Evolutionary conservation across 306 rosid species (phyloP).

Genomic region (Casuarina equisetifolia): DNA sequence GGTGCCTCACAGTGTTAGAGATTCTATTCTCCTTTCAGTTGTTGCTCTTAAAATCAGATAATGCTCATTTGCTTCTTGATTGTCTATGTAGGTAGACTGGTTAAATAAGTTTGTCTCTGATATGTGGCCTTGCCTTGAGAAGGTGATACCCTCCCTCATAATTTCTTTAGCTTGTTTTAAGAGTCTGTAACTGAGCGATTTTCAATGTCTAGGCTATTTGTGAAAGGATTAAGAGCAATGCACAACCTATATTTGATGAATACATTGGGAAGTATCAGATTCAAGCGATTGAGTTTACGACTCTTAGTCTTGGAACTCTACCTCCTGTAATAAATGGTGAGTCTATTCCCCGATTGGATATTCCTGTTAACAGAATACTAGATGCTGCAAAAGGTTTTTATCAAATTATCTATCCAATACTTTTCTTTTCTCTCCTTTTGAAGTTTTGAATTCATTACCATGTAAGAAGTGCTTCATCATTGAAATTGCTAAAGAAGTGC

Average conservation of each 20-base stretch:
- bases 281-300: slow-evolving; percentile 63
- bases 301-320: slow-evolving; percentile 75
- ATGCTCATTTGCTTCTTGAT: slow-evolving; percentile 22
- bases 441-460: neutral
- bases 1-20: slow-evolving; percentile 3
- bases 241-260: slow-evolving; percentile 60
- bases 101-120: slow-evolving; percentile 58
- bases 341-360: slow-evolving; percentile 17
- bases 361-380: neutral
- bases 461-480: neutral
- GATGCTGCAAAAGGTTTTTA: neutral
- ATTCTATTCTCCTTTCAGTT: slow-evolving; percentile 1
- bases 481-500: neutral
- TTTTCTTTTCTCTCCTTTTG: slow-evolving; percentile 2
- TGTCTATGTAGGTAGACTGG: slow-evolving; percentile 78
- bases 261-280: slow-evolving; percentile 71
- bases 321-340: slow-evolving; percentile 77
- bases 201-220: slow-evolving; percentile 65
- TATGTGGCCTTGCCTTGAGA: slow-evolving; percentile 88
- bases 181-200: neutral
- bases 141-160: slow-evolving; percentile 40
- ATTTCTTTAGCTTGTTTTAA: neutral
- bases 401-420: neutral
- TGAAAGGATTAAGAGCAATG: slow-evolving; percentile 48
- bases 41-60: neutral